phyloP scores from a whole-genome alignment of 1,284 basidiomycete genomes.

The Puccinia coronata region DNA sequence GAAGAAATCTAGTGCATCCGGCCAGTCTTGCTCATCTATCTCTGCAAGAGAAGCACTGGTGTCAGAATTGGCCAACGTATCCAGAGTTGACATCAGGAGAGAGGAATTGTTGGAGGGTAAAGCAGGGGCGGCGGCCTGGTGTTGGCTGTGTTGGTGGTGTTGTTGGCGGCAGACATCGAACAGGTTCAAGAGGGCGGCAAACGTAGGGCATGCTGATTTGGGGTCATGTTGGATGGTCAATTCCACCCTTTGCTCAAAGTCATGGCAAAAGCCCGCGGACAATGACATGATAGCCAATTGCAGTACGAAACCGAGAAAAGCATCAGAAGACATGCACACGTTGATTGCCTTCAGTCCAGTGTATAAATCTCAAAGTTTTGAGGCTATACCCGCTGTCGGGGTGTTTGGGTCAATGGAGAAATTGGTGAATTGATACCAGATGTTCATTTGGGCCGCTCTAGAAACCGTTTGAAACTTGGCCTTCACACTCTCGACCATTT shows the following conservation, averaged over 20 bases:
- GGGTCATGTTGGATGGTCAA: background rate
- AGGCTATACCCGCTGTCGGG: background rate
- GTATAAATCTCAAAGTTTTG: background rate
- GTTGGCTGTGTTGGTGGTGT: background rate
- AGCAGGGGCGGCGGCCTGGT: too few relatives aligned
- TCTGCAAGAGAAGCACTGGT: background rate
- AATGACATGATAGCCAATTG: background rate
- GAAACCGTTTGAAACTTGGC: too few relatives aligned
- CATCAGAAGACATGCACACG: background rate
- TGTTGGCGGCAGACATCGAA: background rate
- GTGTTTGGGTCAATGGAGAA: background rate
- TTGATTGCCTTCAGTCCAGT: background rate
- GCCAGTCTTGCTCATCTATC: background rate
- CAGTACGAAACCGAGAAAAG: background rate
- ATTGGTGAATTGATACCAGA: too few relatives aligned
- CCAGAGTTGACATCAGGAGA: too few relatives aligned
- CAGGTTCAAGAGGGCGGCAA: background rate
- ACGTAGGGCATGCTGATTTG: background rate
- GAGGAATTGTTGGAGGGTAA: too few relatives aligned
- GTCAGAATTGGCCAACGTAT: background rate
- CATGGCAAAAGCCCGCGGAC: background rate
- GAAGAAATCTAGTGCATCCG: too few relatives aligned
- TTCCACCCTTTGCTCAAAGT: background rate
- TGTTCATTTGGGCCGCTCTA: too few relatives aligned
- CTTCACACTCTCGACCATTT: too few relatives aligned